Base-by-base conservation (phyloP, 352 stramenopile species). In the Globisporangium parvum region DNA sequence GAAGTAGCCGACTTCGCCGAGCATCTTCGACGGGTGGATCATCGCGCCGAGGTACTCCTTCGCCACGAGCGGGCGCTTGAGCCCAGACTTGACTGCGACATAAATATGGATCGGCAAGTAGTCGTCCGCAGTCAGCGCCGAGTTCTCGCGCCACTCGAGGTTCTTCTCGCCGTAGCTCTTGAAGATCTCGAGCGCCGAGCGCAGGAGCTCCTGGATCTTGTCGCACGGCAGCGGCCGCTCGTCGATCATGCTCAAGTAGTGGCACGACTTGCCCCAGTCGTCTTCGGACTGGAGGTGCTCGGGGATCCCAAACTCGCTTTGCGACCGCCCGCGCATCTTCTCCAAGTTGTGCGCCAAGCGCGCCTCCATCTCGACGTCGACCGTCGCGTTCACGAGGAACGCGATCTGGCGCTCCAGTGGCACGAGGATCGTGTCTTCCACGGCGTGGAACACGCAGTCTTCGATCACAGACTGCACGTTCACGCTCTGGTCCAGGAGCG, bases 81-180 rank as follows among this genome's bases (percentile, higher is more conserved):
- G 56, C 0, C 77, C 78, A 52, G 74, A 84, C 62, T 89, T 85
- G 41, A 88, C 76, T 33, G 92, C 81, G 35, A 91, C 81, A 68
- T 87, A 92, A 55, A 94, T 92, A 65, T 92, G 81, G 57, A 94
- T 92, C 23, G 84, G 84, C 24, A 94, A 63, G 61, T 90, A 91
- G 53, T 94, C 84, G 55, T 94, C 84, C 33, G 84, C 84, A 15
- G 78, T 87, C 26, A 93, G 66, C 51, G 76, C 75, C 37, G 78
- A 87, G 59, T 85, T 89, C 23, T 87, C 76, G 26, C 70, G 68
- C 77, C 77, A 93, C 47, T 89, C 82, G 20, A 90, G 63, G 46
- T 87, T 82, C 57, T 90, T 91, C 55, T 87, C 80, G 17, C 76
- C 77, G 48, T 80, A 91, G 51, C 69, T 87, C 57, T 80, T 77